phyloP scores from a whole-genome alignment of 2,329 filamentous ascomycete species.

The Aspergillus ustus region DNA sequence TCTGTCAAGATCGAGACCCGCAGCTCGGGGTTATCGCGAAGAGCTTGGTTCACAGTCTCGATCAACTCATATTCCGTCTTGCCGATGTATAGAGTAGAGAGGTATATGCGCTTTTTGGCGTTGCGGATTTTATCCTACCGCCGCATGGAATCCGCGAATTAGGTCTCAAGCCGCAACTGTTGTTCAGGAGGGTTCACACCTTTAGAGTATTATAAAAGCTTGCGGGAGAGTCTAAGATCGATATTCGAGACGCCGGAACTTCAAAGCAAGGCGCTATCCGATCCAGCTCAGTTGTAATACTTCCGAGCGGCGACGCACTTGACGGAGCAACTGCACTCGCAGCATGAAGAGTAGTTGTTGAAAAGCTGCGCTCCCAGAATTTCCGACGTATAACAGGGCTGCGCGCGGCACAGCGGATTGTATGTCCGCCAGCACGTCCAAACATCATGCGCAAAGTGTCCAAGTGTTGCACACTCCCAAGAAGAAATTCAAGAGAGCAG shows the following conservation, averaged over 20 bases:
- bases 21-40: constrained; percentile 74
- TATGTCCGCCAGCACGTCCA: constrained; percentile 44
- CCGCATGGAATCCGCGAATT: constrained; percentile 10
- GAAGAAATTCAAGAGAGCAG: not conserved
- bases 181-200: constrained; percentile 52
- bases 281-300: constrained; percentile 76
- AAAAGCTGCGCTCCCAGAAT: constrained; percentile 43
- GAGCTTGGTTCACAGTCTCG: constrained; percentile 72
- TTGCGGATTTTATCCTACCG: constrained; percentile 75
- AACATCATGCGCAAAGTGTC: constrained; percentile 35
- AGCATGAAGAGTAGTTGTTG: constrained; percentile 32
- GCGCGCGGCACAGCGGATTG: constrained; percentile 40
- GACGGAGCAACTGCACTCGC: constrained; percentile 33
- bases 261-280: constrained; percentile 89
- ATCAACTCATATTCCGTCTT: constrained; percentile 91
- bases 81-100: constrained; percentile 97
- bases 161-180: not conserved
- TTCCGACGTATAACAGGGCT: constrained; percentile 37
- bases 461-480: not conserved
- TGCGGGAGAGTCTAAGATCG: constrained; percentile 76
- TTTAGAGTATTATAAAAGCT: constrained; percentile 93
- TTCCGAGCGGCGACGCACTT: constrained; percentile 56
- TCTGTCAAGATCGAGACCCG: constrained; percentile 90
- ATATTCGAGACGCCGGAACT: constrained; percentile 77
- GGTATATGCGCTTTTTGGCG: constrained; percentile 79